phyloP scores from a whole-genome alignment of 1,139 yeast genomes.

The Yamadazyma trypodendri region DNA sequence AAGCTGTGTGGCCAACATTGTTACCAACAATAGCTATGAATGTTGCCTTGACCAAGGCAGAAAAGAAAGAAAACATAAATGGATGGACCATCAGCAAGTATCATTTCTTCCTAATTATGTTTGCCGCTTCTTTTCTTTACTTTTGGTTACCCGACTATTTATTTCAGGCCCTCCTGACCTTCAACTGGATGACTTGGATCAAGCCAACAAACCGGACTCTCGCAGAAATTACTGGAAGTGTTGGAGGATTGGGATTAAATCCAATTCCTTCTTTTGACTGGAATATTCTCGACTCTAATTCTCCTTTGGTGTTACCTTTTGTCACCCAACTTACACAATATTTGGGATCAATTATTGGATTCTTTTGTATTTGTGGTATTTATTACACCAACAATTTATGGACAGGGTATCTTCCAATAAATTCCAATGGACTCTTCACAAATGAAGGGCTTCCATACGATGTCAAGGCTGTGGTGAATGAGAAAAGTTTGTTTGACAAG shows the following conservation, averaged over 20 bases:
- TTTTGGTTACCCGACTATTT: slow-evolving; percentile 43
- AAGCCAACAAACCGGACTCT: slow-evolving; percentile 38
- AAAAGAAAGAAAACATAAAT: slow-evolving; percentile 25
- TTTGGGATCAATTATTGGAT: slow-evolving; percentile 30
- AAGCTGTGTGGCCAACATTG: slow-evolving; percentile 45
- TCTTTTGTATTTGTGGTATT: slow-evolving; percentile 27
- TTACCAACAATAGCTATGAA: slow-evolving; percentile 45
- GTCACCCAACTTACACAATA: slow-evolving; percentile 34
- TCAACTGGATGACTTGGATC: slow-evolving; percentile 51
- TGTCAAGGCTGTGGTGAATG: slow-evolving; percentile 29
- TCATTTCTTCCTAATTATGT: slow-evolving; percentile 33
- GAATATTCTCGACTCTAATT: slow-evolving; percentile 36
- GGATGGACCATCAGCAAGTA: slow-evolving; percentile 44
- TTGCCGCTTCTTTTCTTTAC: slow-evolving; percentile 32
- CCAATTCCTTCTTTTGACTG: slow-evolving; percentile 46
- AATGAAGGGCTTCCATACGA: slow-evolving; percentile 30
- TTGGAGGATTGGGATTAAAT: slow-evolving; percentile 40
- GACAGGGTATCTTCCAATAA: slow-evolving; percentile 38
- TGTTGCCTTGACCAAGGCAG: slow-evolving; percentile 38
- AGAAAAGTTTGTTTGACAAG: slow-evolving; percentile 26
- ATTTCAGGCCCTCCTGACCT: slow-evolving; percentile 35
- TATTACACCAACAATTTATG: slow-evolving; percentile 36
- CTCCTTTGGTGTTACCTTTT: slow-evolving; percentile 38
- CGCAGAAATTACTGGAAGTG: slow-evolving; percentile 35
- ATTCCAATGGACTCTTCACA: slow-evolving; percentile 32